These are phyloP conservation scores for Phytophthora melonis DNA, from an alignment of 352 stramenopile species.

Conservation along the genomic window DNA sequence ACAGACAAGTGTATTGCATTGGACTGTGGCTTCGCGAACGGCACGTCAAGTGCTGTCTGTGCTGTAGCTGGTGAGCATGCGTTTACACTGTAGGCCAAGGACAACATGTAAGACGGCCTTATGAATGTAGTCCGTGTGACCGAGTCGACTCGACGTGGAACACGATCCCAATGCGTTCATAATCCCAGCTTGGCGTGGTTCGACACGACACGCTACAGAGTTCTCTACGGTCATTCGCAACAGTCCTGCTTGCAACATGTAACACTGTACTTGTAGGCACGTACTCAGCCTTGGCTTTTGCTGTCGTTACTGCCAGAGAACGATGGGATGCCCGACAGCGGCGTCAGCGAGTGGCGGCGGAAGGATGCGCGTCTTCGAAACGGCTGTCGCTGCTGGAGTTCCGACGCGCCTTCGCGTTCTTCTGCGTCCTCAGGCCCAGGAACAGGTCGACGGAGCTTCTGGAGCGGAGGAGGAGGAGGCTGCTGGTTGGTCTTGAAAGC, in stretches of 20 bases:
- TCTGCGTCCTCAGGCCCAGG: constrained; percentile 19
- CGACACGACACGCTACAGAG: too few species aligned
- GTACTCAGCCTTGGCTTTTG: not conserved
- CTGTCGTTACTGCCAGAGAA: constrained; percentile 10
- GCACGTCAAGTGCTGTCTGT: too few species aligned
- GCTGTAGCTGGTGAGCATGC: too few species aligned
- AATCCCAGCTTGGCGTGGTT: not conserved
- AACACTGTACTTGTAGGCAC: too few species aligned
- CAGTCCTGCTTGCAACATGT: too few species aligned
- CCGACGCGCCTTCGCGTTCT: constrained; percentile 5
- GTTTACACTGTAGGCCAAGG: too few species aligned
- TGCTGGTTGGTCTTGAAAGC: constrained; percentile 25
- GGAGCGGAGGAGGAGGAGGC: not conserved
- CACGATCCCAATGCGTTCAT: not conserved
- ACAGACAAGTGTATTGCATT: too few species aligned
- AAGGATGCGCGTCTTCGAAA: constrained; percentile 35
- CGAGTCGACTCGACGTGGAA: not conserved
- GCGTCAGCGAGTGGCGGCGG: constrained; percentile 22
- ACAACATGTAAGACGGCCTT: not conserved
- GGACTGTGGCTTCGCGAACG: too few species aligned
- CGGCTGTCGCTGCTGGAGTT: constrained; percentile 7
- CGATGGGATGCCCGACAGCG: constrained; percentile 17
- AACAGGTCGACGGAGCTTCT: constrained; percentile 26
- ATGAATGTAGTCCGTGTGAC: not conserved
- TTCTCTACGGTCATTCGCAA: too few species aligned